A percentile compares a stretch with the other conserved stretches of the same genome.
Conservation (phyloP, 371 early-diverging fungal genomes). For the Apophysomyces trapeziformis region DNA sequence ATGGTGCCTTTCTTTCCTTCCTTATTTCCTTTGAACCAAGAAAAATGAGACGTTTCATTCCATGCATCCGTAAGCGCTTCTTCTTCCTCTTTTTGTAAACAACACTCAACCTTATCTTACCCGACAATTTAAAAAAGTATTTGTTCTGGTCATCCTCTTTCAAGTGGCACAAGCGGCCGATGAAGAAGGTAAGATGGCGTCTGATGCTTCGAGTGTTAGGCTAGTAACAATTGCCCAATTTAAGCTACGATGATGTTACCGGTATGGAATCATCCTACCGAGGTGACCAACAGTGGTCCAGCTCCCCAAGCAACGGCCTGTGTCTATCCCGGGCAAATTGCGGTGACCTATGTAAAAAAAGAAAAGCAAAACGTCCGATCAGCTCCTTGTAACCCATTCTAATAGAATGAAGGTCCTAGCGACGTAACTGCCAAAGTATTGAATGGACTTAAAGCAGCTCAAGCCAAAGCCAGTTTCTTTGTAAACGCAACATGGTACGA, state of each 20-base stretch:
- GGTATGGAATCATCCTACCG: slow-evolving; percentile 51
- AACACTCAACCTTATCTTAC: too few relatives aligned
- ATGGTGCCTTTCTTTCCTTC: too few relatives aligned
- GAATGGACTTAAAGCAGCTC: slow-evolving; percentile 53
- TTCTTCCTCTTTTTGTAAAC: too few relatives aligned
- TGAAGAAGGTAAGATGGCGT: slow-evolving; percentile 1
- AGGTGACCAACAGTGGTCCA: slow-evolving; percentile 28
- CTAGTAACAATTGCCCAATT: not conserved
- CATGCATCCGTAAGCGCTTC: too few relatives aligned
- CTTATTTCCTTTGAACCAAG: too few relatives aligned
- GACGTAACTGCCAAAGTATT: slow-evolving; percentile 61
- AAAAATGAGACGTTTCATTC: too few relatives aligned
- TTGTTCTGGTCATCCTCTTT: not conserved
- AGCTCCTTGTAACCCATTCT: too few relatives aligned
- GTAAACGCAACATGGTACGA: slow-evolving; percentile 60
- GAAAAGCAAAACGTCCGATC: too few relatives aligned
- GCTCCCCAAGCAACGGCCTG: slow-evolving; percentile 52
- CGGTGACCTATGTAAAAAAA: slow-evolving; percentile 55
- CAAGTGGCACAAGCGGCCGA: slow-evolving; percentile 18
- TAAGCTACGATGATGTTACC: slow-evolving; percentile 38
- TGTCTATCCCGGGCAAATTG: slow-evolving; percentile 56
- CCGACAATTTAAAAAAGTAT: not conserved
- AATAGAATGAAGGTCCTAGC: slow-evolving; percentile 65
- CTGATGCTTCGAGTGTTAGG: not conserved
- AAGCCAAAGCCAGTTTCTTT: slow-evolving; percentile 63